Conservation (phyloP, 1,139 yeast species). For the Geotrichum fermentans region DNA sequence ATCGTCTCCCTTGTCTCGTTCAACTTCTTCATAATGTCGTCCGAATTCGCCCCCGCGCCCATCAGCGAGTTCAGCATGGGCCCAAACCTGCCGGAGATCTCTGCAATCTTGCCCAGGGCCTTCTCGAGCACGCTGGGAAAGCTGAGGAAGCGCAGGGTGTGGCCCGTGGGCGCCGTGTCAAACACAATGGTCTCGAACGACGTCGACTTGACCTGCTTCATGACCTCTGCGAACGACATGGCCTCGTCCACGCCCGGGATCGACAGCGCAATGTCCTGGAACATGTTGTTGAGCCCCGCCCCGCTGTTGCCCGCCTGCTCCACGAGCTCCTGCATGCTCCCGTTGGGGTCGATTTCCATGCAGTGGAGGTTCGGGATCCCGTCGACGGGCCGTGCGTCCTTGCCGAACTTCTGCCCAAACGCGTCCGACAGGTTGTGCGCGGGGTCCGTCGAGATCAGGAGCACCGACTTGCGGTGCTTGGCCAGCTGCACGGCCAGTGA, state of each 20-base stretch:
- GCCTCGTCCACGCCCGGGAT: slow-evolving; percentile 99
- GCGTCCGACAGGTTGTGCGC: slow-evolving; percentile 97
- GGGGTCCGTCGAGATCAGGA: slow-evolving; percentile 93
- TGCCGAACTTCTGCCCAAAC: slow-evolving; percentile 94
- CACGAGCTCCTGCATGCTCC: slow-evolving; percentile 85
- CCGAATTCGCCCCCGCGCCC: slow-evolving; percentile 55
- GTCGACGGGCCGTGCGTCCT: slow-evolving; percentile 89
- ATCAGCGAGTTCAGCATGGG: slow-evolving; percentile 80
- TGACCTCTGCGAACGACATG: slow-evolving; percentile 91
- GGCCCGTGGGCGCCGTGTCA: slow-evolving; percentile 98
- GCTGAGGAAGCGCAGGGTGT: slow-evolving; percentile 88
- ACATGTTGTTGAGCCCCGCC: slow-evolving; percentile 43
- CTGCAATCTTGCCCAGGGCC: slow-evolving; percentile 79
- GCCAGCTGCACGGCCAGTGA: slow-evolving; percentile 88
- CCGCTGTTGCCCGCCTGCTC: slow-evolving; percentile 41
- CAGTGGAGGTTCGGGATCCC: slow-evolving; percentile 85
- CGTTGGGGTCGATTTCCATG: slow-evolving; percentile 97
- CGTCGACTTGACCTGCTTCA: slow-evolving; percentile 90
- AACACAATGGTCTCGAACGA: slow-evolving; percentile 83
- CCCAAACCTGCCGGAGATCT: slow-evolving; percentile 79
- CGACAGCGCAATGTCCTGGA: slow-evolving; percentile 90
- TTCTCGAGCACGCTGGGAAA: slow-evolving; percentile 88
- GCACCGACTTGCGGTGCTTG: slow-evolving; percentile 73
- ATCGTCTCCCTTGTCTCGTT: slow-evolving; percentile 80
- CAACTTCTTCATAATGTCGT: slow-evolving; percentile 76